Conservation (phyloP, 1,284 basidiomycete genomes). For the Ganoderma sinense region DNA sequence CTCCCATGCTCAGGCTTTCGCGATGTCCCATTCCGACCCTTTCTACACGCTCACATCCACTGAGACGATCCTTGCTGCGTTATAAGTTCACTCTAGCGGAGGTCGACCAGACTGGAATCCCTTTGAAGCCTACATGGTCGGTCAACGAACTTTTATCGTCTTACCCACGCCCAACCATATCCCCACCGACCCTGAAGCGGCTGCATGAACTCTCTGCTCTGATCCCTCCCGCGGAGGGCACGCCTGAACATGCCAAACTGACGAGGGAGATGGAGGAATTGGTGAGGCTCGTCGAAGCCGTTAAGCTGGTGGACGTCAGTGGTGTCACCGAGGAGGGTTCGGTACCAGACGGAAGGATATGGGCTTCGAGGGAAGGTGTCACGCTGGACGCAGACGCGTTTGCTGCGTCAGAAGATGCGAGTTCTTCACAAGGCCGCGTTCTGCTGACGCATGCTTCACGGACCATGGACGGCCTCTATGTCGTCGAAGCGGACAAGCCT, state of each 20-base stretch:
- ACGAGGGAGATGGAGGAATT: constrained; percentile 72
- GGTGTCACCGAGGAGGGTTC: constrained; percentile 27
- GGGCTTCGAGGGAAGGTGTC: constrained; percentile 49
- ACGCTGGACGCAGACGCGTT: constrained; percentile 35
- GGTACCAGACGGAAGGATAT: constrained; percentile 55
- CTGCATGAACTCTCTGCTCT: constrained; percentile 78
- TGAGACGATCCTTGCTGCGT: not conserved
- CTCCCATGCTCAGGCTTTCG: constrained; percentile 22
- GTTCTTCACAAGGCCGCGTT: constrained; percentile 43
- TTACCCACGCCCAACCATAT: constrained; percentile 71
- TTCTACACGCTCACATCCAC: not conserved
- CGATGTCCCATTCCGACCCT: constrained; percentile 5
- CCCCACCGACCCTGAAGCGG: constrained; percentile 59
- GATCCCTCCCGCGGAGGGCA: constrained; percentile 62
- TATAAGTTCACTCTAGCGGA: constrained; percentile 30
- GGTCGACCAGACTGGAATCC: constrained; percentile 68
- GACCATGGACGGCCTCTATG: constrained; percentile 52
- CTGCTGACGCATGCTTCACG: constrained; percentile 60
- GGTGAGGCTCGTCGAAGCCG: constrained; percentile 78
- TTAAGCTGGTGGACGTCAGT: constrained; percentile 64
- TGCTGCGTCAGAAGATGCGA: constrained; percentile 11
- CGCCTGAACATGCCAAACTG: constrained; percentile 55
- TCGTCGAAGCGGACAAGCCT: constrained; percentile 52
- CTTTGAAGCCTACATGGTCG: constrained; percentile 75
- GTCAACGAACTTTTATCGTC: constrained; percentile 76